Evolutionary conservation across 306 rosid species (phyloP).

Genomic region (Castanea crenata): DNA sequence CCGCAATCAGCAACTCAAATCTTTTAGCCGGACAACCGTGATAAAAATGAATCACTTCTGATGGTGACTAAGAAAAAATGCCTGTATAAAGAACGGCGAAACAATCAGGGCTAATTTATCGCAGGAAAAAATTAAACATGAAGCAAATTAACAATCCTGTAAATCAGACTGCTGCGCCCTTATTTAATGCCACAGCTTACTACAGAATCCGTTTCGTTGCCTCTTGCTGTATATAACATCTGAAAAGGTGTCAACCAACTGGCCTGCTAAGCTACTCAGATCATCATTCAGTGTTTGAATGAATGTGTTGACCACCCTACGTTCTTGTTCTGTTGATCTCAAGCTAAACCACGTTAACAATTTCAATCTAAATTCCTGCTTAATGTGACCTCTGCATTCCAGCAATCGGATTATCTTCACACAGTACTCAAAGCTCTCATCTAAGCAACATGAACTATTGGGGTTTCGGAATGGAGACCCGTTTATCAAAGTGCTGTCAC

Average conservation of each 20-base stretch:
- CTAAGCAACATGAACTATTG: constrained; percentile 70
- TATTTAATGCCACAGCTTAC: constrained; percentile 57
- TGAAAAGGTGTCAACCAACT: constrained; percentile 89
- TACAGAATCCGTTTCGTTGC: constrained; percentile 69
- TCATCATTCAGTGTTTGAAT: constrained; percentile 95
- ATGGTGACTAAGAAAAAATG: constrained; percentile 67
- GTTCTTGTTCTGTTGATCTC: constrained; percentile 97
- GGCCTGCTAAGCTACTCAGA: constrained; percentile 98
- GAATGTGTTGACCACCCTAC: constrained; percentile 96
- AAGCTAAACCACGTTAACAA: constrained; percentile 98
- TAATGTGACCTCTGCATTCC: constrained; percentile 92
- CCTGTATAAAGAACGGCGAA: constrained; percentile 66
- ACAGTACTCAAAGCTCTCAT: constrained; percentile 93
- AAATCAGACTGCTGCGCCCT: constrained; percentile 35
- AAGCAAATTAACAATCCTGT: constrained; percentile 39
- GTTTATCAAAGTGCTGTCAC: constrained; percentile 94
- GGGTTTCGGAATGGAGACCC: constrained; percentile 66
- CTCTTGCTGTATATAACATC: constrained; percentile 89
- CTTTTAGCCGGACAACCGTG: constrained; percentile 53
- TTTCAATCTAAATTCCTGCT: constrained; percentile 88
- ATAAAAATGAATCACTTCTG: constrained; percentile 54
- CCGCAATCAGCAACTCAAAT: constrained; percentile 58
- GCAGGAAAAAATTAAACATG: constrained; percentile 31
- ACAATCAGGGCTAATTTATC: constrained; percentile 50
- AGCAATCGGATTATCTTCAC: constrained; percentile 97